These are phyloP conservation scores for Cnidoscolus chayamansa DNA, from an alignment of 441 rosid genomes.

Conservation along the genomic window DNA sequence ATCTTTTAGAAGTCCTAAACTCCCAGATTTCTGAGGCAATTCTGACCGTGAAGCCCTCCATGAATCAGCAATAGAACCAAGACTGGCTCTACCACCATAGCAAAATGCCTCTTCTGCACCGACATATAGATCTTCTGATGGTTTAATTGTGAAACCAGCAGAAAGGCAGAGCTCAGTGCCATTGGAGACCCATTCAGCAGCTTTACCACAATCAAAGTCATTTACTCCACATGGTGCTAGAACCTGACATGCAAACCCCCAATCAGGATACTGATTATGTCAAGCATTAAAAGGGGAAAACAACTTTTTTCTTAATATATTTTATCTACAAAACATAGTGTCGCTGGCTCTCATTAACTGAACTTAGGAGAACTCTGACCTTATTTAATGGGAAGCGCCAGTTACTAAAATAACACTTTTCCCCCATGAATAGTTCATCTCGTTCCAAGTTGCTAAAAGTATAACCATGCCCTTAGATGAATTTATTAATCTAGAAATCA, in stretches of 20 bases:
- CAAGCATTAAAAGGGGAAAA: conserved; percentile 12
- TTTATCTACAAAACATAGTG: too few relatives aligned
- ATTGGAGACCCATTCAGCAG: conserved; percentile 64
- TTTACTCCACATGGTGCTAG: conserved; percentile 74
- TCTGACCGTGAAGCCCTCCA: conserved; percentile 46
- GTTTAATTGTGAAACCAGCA: conserved; percentile 60
- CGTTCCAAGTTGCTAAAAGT: not conserved
- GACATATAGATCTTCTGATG: conserved; percentile 24
- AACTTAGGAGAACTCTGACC: not conserved
- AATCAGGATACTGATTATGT: conserved; percentile 19
- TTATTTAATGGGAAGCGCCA: not conserved
- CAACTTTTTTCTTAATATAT: too few relatives aligned
- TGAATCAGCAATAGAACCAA: conserved; percentile 60
- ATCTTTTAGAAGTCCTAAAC: conserved; percentile 37
- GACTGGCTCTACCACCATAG: conserved; percentile 65
- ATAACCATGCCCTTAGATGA: not conserved
- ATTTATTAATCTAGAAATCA: not conserved
- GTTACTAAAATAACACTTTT: too few relatives aligned
- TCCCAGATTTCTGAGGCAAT: conserved; percentile 33
- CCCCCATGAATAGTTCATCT: not conserved
- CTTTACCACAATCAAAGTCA: conserved; percentile 70
- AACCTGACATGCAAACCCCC: conserved; percentile 41
- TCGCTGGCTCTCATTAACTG: not conserved
- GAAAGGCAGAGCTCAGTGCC: conserved; percentile 73
- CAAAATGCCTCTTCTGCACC: conserved; percentile 50